A percentile compares a stretch with the other conserved stretches of the same genome.
phyloP scores from a whole-genome alignment of 164 flowering plant species.

The Liriodendron chinense region DNA sequence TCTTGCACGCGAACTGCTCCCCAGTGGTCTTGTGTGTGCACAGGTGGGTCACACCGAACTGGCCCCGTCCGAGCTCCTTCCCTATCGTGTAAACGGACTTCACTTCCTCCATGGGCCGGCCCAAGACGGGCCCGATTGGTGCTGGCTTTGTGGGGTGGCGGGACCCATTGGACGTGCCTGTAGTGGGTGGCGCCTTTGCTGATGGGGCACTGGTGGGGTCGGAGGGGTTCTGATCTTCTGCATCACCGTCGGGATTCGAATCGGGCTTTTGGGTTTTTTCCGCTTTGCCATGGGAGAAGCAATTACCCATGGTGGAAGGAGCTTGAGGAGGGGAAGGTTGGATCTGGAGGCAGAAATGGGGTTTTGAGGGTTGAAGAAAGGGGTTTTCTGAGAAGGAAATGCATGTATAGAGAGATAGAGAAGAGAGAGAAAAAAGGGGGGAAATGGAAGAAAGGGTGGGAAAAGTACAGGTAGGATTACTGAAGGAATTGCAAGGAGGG shows the following conservation, averaged over 20 bases:
- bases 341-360: conserved; percentile 1
- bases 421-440: conserved; percentile 5
- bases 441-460: conserved; percentile 5
- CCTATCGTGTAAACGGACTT: conserved; percentile 46
- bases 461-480: conserved; percentile 27
- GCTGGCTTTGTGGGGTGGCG: conserved; percentile 33
- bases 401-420: background rate
- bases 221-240: background rate
- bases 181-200: conserved; percentile 12
- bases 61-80: conserved; percentile 80
- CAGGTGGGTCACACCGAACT: conserved; percentile 72
- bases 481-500: conserved; percentile 13
- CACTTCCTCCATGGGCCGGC: conserved; percentile 83
- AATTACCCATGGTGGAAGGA: conserved; percentile 52
- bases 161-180: conserved; percentile 6
- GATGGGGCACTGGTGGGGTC: conserved; percentile 13
- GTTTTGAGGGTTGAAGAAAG: conserved; percentile 16
- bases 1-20: conserved; percentile 75
- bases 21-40: conserved; percentile 63
- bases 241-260: background rate
- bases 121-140: conserved; percentile 47
- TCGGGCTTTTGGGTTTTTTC: conserved; percentile 4
- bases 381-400: conserved; percentile 3
- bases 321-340: background rate
- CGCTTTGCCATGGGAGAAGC: conserved; percentile 42